phyloP scores from a whole-genome alignment of 306 rosid species.

The Cucurbita argyrosperma region DNA sequence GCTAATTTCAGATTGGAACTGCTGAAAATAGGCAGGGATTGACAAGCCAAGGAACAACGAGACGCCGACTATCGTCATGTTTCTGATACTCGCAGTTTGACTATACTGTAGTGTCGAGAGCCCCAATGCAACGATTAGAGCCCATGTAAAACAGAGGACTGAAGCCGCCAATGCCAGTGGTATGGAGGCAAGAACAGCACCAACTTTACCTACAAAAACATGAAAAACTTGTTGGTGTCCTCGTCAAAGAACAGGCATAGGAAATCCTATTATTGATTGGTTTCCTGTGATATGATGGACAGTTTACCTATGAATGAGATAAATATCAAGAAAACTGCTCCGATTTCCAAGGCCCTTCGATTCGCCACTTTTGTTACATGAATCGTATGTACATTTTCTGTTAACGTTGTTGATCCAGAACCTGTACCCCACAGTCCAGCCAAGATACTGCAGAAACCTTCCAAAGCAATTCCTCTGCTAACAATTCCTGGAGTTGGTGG shows the following conservation, averaged over 20 bases:
- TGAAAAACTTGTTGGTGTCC: not conserved
- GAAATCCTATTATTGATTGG: not conserved
- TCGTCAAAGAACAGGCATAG: not conserved
- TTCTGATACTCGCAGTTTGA: conserved; percentile 64
- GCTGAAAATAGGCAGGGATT: conserved; percentile 85
- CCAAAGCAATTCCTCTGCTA: conserved; percentile 89
- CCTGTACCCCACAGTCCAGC: conserved; percentile 96
- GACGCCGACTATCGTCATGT: conserved; percentile 66
- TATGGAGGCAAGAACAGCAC: conserved; percentile 94
- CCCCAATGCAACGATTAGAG: conserved; percentile 64
- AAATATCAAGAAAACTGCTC: conserved; percentile 65
- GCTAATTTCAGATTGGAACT: conserved; percentile 47
- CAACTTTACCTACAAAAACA: conserved; percentile 60
- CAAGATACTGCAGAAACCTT: conserved; percentile 87
- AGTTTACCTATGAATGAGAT: conserved; percentile 66
- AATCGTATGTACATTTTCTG: conserved; percentile 75
- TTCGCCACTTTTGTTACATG: conserved; percentile 65
- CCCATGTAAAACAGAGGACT: conserved; percentile 79
- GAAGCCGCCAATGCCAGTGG: conserved; percentile 87
- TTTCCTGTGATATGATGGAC: not conserved
- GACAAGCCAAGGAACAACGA: conserved; percentile 93
- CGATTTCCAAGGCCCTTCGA: conserved; percentile 58
- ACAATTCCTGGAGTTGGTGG: conserved; percentile 71
- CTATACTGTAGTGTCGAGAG: conserved; percentile 59
- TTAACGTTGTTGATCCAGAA: conserved; percentile 82